A percentile compares a stretch with the other conserved stretches of the same genome.
Conservation (phyloP, 192 early-diverging fungal genomes). For the Phlyctochytrium planicorne region DNA sequence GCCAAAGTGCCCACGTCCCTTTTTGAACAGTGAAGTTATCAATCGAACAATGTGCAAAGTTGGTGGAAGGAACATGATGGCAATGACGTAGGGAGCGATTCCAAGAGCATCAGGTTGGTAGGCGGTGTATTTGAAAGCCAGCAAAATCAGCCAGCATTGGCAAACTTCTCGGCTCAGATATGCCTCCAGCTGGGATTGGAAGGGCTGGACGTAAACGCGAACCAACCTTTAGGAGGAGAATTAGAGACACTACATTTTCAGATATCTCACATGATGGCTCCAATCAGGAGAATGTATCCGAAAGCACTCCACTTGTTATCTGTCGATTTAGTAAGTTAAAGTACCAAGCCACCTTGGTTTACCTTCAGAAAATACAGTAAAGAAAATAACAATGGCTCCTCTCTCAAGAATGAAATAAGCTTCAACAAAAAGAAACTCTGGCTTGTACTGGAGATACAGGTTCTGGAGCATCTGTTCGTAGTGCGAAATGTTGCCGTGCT, state of each 20-base stretch:
- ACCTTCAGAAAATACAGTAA: too few relatives aligned
- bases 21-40: too few relatives aligned
- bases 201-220: constrained; percentile 21
- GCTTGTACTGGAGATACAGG: constrained; percentile 17
- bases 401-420: constrained; percentile 13
- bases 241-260: too few relatives aligned
- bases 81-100: background rate
- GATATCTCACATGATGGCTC: background rate
- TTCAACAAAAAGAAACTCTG: constrained; percentile 10
- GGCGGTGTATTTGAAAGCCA: constrained; percentile 7
- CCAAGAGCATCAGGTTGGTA: background rate
- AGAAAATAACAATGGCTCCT: constrained; percentile 8
- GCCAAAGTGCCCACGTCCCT: too few relatives aligned
- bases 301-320: constrained; percentile 4
- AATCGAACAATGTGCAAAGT: background rate
- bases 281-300: background rate
- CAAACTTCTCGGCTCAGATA: constrained; percentile 24
- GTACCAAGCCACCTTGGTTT: too few relatives aligned
- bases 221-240: too few relatives aligned
- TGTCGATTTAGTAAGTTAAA: too few relatives aligned
- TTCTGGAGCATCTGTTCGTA: constrained; percentile 7
- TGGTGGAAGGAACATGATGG: background rate
- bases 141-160: constrained; percentile 15
- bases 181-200: constrained; percentile 16
- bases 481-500: constrained; percentile 1